A percentile compares a stretch with the other conserved stretches of the same genome.
Evolutionary conservation across 805 yeast species (phyloP).

Genomic region (Teunomyces barrocoloradensis): DNA sequence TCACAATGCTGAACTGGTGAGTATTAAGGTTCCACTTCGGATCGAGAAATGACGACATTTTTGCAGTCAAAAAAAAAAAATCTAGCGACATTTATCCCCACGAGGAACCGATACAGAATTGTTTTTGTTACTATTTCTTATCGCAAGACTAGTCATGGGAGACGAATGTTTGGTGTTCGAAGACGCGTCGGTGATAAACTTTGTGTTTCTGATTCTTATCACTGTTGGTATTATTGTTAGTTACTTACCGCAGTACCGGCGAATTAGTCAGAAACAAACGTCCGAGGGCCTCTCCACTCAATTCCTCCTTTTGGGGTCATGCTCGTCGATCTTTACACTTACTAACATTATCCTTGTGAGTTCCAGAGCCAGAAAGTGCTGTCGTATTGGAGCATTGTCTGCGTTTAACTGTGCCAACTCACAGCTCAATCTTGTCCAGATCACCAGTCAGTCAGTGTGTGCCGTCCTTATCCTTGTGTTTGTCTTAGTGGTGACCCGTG

Average conservation of each 20-base stretch:
- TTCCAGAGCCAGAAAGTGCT: constrained; percentile 61
- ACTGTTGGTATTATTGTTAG: constrained; percentile 68
- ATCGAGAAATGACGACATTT: constrained; percentile 9
- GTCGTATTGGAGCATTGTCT: constrained; percentile 42
- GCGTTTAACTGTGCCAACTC: constrained; percentile 63
- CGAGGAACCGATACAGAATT: not conserved
- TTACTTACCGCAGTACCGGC: constrained; percentile 72
- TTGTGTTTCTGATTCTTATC: constrained; percentile 49
- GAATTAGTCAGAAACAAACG: constrained; percentile 54
- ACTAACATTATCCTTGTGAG: constrained; percentile 65
- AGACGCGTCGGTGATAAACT: constrained; percentile 50
- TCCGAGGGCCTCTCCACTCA: constrained; percentile 79
- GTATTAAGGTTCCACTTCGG: constrained; percentile 19
- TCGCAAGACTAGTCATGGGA: not conserved
- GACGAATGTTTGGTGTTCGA: constrained; percentile 41
- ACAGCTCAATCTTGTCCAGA: constrained; percentile 64
- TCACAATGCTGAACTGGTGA: constrained; percentile 16
- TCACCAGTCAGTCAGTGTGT: constrained; percentile 59
- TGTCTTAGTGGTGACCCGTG: constrained; percentile 48
- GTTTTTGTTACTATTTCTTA: not conserved
- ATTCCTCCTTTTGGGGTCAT: constrained; percentile 66
- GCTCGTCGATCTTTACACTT: constrained; percentile 65
- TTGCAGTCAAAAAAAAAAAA: not conserved
- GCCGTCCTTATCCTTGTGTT: constrained; percentile 56
- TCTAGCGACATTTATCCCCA: not conserved